Base-by-base conservation (phyloP, 2,329 filamentous ascomycete genomes). In the Chaetomiaceae sp. region DNA sequence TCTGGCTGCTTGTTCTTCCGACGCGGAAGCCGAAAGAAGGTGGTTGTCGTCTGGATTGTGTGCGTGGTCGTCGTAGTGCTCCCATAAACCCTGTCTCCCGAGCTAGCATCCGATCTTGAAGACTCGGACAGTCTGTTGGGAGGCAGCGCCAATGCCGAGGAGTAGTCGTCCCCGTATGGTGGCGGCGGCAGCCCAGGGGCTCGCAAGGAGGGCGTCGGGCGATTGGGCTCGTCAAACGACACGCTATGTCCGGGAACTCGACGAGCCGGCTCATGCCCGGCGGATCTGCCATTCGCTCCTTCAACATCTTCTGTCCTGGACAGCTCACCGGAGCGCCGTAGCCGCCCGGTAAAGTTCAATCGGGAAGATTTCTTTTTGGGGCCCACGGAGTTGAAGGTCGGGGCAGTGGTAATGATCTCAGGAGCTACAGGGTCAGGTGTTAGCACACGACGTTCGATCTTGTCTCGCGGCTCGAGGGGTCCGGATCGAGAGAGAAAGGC, bases 401-500 rank as follows among this genome's bases (percentile, higher is more conserved):
- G 91, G 14, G 91, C 88, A 10, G 92, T 97, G 44, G 87, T 96
- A 67, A 97, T 93, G 65, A 97, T 97, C 59, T 81, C 75, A 42
- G 82, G 81, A 55, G 81, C 81, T 85, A 60, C 40, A 59, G 37
- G 41, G 38, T 44, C 48, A 41, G 48, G 53, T 59, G 66, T 67
- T 48, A 58, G 54, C 54, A 58, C 61, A 67, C 61, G 50, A 48
- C 14, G 48, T n/a, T 47, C 21, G 17, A 51, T 37, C 20, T 47
- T 47, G 20, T 41, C 46, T 37, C 6, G 25, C 25, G 10, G 25
- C 25, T 7, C 25, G 10, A 27, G 6, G 10, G 10, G 31, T 9
- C 14, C 20, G 14, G 9, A 31, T 21, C 44, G 40, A 48, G 46
- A 49, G 37, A 21, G 27, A 45, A 52, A 56, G 48, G 53, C 39